phyloP scores from a whole-genome alignment of 208 protist genomes.

The Acanthamoeba royreba region DNA sequence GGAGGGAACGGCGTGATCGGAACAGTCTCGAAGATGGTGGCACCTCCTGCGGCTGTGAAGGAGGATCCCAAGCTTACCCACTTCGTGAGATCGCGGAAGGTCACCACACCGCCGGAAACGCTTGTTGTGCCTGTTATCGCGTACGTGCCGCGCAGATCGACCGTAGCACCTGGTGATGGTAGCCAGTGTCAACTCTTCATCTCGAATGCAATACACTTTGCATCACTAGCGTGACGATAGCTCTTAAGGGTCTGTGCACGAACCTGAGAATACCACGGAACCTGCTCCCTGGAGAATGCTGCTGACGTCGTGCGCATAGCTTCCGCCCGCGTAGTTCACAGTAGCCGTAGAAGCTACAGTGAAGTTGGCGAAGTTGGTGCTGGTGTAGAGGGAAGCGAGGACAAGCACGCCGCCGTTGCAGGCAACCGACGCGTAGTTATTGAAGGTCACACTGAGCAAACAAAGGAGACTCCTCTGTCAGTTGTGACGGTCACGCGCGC shows the following conservation, averaged over 20 bases:
- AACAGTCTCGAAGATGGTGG: conserved; percentile 5
- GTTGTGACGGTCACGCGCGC: too few relatives aligned
- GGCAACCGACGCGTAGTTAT: not conserved
- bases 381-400: not conserved
- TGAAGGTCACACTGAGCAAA: not conserved
- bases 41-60: not conserved
- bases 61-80: not conserved
- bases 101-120: not conserved
- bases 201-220: too few relatives aligned
- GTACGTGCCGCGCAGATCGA: conserved; percentile 17
- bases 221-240: too few relatives aligned
- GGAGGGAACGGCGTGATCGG: not conserved
- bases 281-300: not conserved
- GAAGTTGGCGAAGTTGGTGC: conserved; percentile 26
- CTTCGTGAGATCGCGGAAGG: not conserved
- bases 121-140: not conserved
- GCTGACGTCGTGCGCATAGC: not conserved
- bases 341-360: not conserved
- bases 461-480: too few relatives aligned
- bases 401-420: not conserved
- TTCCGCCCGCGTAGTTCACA: not conserved
- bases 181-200: too few relatives aligned
- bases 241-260: too few relatives aligned
- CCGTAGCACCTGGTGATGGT: too few relatives aligned
- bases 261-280: not conserved